These are phyloP conservation scores for Malassezia equina DNA, from an alignment of 1,284 basidiomycete genomes.

Conservation along the genomic window DNA sequence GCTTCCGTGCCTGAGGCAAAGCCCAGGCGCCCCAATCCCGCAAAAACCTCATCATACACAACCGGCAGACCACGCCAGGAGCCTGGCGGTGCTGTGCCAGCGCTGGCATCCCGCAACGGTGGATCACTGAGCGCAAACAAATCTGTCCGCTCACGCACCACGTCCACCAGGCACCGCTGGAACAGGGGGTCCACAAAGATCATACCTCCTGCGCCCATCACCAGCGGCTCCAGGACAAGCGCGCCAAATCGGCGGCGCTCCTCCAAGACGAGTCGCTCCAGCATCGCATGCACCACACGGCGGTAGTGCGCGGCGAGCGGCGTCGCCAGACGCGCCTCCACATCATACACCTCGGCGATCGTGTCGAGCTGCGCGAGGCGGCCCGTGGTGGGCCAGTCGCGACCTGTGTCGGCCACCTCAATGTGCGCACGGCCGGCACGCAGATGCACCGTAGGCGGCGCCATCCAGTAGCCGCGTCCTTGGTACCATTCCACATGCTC, in stretches of 20 bases:
- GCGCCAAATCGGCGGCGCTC: conserved; percentile 54
- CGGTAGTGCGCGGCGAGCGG: conserved; percentile 61
- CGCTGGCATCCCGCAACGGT: conserved; percentile 17
- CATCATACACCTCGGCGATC: conserved; percentile 63
- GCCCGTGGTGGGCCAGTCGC: neutral
- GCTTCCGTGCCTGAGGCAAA: conserved; percentile 28
- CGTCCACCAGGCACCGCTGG: conserved; percentile 75
- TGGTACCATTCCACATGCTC: conserved; percentile 82
- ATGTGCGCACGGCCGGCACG: conserved; percentile 48
- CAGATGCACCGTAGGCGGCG: conserved; percentile 65
- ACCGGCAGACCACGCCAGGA: conserved; percentile 71
- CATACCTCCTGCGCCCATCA: conserved; percentile 95
- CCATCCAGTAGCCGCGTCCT: conserved; percentile 85
- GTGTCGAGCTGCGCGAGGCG: conserved; percentile 46
- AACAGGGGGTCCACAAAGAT: conserved; percentile 94
- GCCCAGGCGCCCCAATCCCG: conserved; percentile 78
- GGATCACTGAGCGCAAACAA: conserved; percentile 49
- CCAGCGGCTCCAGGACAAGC: conserved; percentile 78
- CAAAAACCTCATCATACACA: conserved; percentile 92
- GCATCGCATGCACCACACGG: conserved; percentile 55
- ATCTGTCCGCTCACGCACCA: conserved; percentile 57
- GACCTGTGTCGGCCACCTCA: neutral
- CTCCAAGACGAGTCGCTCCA: conserved; percentile 53
- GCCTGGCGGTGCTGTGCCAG: neutral
- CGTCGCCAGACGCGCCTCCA: conserved; percentile 57